Evolutionary conservation across 768 basidiomycete species (phyloP).

Genomic region (Naganishia randhawae): DNA sequence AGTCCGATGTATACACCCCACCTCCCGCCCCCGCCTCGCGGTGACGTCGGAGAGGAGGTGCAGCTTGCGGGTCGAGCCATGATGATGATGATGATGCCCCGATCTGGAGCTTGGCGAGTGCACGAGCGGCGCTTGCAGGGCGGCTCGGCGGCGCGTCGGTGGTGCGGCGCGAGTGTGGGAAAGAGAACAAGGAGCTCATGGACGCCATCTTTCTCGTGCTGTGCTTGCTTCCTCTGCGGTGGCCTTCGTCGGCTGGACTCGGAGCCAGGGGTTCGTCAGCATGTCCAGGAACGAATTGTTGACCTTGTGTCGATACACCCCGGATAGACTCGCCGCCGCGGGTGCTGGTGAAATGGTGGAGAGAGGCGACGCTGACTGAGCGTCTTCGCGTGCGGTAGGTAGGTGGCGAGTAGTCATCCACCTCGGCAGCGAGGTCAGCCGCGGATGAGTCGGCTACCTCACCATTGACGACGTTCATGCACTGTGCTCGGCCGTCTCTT

Average conservation of each 20-base stretch:
- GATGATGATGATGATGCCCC: no score
- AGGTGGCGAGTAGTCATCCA: conserved; percentile 12
- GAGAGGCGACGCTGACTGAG: conserved; percentile 5
- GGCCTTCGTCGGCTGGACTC: not conserved
- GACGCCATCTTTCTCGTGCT: not conserved
- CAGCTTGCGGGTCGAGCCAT: not conserved
- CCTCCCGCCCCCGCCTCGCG: not conserved
- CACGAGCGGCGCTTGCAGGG: not conserved
- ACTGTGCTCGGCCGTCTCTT: not conserved
- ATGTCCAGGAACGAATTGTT: not conserved
- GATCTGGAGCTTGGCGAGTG: not conserved
- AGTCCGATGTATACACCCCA: not conserved
- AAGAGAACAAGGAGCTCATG: conserved; percentile 5
- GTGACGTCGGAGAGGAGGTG: not conserved
- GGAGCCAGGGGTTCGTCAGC: not conserved
- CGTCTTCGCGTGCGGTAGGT: conserved; percentile 12
- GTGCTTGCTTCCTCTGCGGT: not conserved
- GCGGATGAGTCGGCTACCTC: not conserved
- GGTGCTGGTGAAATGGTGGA: conserved; percentile 14
- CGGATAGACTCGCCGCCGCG: not conserved
- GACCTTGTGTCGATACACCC: not conserved
- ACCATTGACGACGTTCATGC: not conserved
- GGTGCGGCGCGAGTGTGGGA: not conserved
- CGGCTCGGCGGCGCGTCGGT: not conserved
- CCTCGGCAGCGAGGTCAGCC: not conserved